Evolutionary conservation across 2,329 filamentous ascomycete species (phyloP).

Genomic region (Nigrospora osmanthi): DNA sequence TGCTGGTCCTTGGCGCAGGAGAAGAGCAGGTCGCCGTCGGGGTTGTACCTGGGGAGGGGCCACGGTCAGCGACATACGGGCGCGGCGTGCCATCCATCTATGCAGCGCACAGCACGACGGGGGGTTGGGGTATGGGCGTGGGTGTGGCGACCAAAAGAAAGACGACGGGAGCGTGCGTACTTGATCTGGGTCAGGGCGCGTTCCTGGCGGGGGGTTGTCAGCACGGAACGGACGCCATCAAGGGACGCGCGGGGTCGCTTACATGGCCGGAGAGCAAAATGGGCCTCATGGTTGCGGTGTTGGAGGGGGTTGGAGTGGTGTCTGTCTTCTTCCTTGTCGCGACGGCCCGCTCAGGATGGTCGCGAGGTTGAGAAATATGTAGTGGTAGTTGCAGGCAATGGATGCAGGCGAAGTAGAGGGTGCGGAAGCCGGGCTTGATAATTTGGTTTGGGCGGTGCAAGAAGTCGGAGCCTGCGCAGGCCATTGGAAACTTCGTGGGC

Average conservation of each 20-base stretch:
- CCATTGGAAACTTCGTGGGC: too few relatives aligned
- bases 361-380: too few relatives aligned
- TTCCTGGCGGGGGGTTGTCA: conserved; percentile 44
- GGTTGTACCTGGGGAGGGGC: conserved; percentile 60
- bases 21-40: conserved; percentile 94
- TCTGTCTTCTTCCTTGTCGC: not conserved
- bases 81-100: not conserved
- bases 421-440: too few relatives aligned
- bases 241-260: conserved; percentile 10
- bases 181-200: conserved; percentile 92
- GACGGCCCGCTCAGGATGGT: too few relatives aligned
- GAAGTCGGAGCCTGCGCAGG: too few relatives aligned
- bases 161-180: conserved; percentile 39
- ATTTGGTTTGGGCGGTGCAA: too few relatives aligned
- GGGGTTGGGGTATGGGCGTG: not conserved
- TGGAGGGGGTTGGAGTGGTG: conserved; percentile 18
- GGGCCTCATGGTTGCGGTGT: conserved; percentile 73
- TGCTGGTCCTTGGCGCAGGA: conserved; percentile 94
- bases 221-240: not conserved
- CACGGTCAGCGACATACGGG: not conserved
- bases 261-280: conserved; percentile 92
- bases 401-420: too few relatives aligned
- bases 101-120: not conserved
- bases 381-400: too few relatives aligned
- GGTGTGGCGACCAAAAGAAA: not conserved